These are phyloP conservation scores for Fusarium ambrosium DNA, from an alignment of 2,329 filamentous ascomycete species.

Conservation along the genomic window DNA sequence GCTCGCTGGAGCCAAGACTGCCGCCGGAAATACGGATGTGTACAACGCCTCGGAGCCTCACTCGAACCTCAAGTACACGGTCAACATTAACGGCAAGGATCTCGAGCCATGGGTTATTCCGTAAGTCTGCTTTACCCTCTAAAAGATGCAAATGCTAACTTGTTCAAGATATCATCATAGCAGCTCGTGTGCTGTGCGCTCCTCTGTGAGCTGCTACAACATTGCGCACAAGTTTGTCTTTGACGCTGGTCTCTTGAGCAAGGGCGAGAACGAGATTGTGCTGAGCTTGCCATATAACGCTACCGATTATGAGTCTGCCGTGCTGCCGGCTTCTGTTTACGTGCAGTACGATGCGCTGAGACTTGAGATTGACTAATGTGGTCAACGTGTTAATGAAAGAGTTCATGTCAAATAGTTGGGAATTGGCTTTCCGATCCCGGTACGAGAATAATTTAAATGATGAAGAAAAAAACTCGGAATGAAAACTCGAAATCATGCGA, in stretches of 20 bases:
- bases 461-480: constrained; percentile 21
- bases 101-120: constrained; percentile 69
- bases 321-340: constrained; percentile 68
- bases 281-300: constrained; percentile 71
- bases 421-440: not conserved
- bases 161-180: constrained; percentile 41
- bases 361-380: constrained; percentile 63
- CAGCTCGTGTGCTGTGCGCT: constrained; percentile 71
- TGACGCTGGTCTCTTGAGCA: constrained; percentile 60
- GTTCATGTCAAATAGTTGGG: not conserved
- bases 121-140: constrained; percentile 48
- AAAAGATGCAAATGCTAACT: not conserved
- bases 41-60: constrained; percentile 67
- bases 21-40: constrained; percentile 71
- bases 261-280: constrained; percentile 67
- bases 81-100: constrained; percentile 56
- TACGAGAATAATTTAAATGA: not conserved
- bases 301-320: constrained; percentile 69
- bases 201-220: constrained; percentile 73
- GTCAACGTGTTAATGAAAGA: not conserved
- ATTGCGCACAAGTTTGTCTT: constrained; percentile 72
- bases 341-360: constrained; percentile 76
- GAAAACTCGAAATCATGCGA: constrained; percentile 24
- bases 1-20: constrained; percentile 72
- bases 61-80: constrained; percentile 64